Conservation (phyloP, 768 basidiomycete species). For the Guyanaporus albipodus region DNA sequence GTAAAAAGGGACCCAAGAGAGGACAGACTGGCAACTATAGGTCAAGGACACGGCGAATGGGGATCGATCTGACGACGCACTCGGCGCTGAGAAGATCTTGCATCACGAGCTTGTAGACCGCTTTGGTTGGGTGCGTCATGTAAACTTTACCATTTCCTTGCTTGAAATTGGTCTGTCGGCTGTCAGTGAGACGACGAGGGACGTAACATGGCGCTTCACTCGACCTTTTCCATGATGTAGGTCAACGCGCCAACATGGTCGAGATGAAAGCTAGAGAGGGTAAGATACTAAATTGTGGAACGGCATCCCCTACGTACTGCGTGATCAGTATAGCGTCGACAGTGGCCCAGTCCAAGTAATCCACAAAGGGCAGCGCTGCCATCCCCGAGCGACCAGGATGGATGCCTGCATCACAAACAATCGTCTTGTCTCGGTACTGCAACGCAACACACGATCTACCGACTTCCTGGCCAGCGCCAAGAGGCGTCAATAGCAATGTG, state of each 20-base stretch:
- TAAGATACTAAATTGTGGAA: neutral
- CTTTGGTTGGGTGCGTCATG: constrained; percentile 99
- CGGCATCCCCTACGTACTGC: constrained; percentile 60
- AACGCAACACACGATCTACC: constrained; percentile 94
- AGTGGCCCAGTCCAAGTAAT: constrained; percentile 95
- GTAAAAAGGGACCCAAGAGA: constrained; percentile 73
- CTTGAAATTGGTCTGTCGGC: constrained; percentile 85
- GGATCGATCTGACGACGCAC: constrained; percentile 39
- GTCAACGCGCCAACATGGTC: constrained; percentile 96
- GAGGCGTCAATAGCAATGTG: constrained; percentile 74
- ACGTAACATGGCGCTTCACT: constrained; percentile 1
- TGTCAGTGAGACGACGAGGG: neutral
- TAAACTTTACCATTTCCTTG: constrained; percentile 96
- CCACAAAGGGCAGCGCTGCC: constrained; percentile 90
- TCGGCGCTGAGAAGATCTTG: constrained; percentile 92
- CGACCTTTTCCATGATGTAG: constrained; percentile 94
- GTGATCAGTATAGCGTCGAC: constrained; percentile 94
- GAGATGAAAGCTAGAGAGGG: constrained; percentile 73
- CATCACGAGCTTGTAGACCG: constrained; percentile 97
- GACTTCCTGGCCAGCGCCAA: constrained; percentile 96
- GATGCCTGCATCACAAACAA: constrained; percentile 93
- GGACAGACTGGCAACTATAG: constrained; percentile 40
- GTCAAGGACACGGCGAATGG: neutral
- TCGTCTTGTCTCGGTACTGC: constrained; percentile 83
- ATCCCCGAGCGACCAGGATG: constrained; percentile 93